These are phyloP conservation scores for Hypsizygus marmoreus DNA, from an alignment of 768 basidiomycete genomes.

Conservation along the genomic window DNA sequence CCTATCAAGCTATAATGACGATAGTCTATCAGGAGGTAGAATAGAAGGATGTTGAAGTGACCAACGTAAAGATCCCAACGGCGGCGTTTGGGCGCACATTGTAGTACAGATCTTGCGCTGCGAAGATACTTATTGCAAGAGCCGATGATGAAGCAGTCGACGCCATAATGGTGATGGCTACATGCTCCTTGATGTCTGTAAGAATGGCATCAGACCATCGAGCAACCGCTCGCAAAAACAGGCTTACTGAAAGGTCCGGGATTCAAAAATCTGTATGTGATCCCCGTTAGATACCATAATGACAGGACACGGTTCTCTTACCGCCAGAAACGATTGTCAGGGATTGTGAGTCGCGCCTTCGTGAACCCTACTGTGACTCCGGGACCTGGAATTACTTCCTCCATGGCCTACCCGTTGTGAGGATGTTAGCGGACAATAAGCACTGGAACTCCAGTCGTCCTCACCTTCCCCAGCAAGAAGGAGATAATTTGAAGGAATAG, in stretches of 20 bases:
- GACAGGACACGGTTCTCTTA: conserved; percentile 3
- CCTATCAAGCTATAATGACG: conserved; percentile 30
- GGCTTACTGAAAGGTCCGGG: conserved; percentile 54
- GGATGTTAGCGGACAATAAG: no score
- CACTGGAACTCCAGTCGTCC: no score
- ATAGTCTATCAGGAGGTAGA: background rate
- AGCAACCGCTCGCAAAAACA: conserved; percentile 32
- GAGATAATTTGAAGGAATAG: conserved; percentile 47
- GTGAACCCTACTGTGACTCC: no score
- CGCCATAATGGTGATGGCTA: conserved; percentile 56
- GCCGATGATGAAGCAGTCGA: conserved; percentile 54
- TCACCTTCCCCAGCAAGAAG: conserved; percentile 43
- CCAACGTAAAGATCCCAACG: conserved; percentile 40
- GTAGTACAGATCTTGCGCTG: conserved; percentile 56
- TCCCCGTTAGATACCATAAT: background rate
- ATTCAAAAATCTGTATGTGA: conserved; percentile 39
- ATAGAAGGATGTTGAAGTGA: background rate
- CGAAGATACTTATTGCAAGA: conserved; percentile 54
- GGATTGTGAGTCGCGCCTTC: conserved; percentile 21
- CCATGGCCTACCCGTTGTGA: conserved; percentile 26
- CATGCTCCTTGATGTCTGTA: conserved; percentile 45
- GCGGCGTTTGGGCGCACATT: conserved; percentile 38
- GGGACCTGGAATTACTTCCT: conserved; percentile 27
- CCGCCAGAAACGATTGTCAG: conserved; percentile 38
- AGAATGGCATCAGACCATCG: conserved; percentile 38